These are phyloP conservation scores for Saccharomycopsis javanensis DNA, from an alignment of 805 yeast species.

Conservation along the genomic window DNA sequence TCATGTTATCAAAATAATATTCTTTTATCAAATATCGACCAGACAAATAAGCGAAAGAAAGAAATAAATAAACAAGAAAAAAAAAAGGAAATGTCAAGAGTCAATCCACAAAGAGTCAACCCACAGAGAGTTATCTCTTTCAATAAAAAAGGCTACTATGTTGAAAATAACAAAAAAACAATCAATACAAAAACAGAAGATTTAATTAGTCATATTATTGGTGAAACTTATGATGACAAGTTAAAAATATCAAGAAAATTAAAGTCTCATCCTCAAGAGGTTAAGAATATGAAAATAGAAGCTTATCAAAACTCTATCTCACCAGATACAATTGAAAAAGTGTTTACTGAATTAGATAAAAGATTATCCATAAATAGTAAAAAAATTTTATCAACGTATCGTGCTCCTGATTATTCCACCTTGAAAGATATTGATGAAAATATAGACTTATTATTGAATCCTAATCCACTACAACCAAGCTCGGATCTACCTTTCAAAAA, in stretches of 20 bases:
- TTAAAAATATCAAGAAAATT: slow-evolving; percentile 13
- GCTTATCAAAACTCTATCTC: slow-evolving; percentile 1
- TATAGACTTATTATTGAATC: slow-evolving; percentile 12
- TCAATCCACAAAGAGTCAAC: no score
- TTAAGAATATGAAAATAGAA: background rate
- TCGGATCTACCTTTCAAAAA: slow-evolving; percentile 13
- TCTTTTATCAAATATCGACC: no score
- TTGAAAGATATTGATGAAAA: slow-evolving; percentile 2
- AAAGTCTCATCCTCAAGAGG: background rate
- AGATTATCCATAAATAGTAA: slow-evolving; percentile 13
- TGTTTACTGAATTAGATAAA: slow-evolving; percentile 13
- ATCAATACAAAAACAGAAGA: slow-evolving; percentile 9
- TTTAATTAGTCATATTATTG: slow-evolving; percentile 14
- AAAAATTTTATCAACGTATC: slow-evolving; percentile 7
- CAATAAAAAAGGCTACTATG: slow-evolving; percentile 14
- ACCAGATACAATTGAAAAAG: slow-evolving; percentile 11
- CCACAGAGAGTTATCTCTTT: slow-evolving; percentile 1
- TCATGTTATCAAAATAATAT: no score
- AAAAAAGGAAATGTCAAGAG: background rate
- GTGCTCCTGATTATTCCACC: slow-evolving; percentile 13
- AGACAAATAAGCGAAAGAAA: background rate
- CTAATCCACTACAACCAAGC: slow-evolving; percentile 6
- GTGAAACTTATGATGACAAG: slow-evolving; percentile 16
- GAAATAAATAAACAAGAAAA: background rate
- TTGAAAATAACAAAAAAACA: slow-evolving; percentile 2